Evolutionary conservation across 345 rosid genomes (phyloP).

Genomic region (Gossypium rotundifolium): DNA sequence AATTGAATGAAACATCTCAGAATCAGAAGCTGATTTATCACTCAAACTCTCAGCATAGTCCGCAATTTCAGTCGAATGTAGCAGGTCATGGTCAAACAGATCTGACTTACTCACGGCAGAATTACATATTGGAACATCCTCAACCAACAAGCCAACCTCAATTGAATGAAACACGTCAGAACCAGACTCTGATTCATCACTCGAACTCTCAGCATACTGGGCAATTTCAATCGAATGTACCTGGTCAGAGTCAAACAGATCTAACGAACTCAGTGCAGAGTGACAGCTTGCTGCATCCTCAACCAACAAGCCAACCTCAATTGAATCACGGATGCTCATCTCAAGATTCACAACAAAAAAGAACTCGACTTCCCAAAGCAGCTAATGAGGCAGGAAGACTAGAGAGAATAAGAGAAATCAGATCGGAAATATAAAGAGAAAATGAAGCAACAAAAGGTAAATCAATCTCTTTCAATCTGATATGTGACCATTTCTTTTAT

Average conservation of each 20-base stretch:
- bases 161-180: not conserved
- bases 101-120: not conserved
- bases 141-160: not conserved
- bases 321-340: not conserved
- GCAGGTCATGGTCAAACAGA: not conserved
- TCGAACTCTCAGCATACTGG: not conserved
- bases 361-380: not conserved
- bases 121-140: no score
- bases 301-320: not conserved
- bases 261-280: not conserved
- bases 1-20: not conserved
- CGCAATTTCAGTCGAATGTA: not conserved
- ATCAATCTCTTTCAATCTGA: not conserved
- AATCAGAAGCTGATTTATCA: not conserved
- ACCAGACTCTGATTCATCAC: not conserved
- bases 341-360: not conserved
- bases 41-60: not conserved
- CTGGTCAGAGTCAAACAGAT: not conserved
- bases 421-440: no score
- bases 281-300: not conserved
- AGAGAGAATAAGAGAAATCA: no score
- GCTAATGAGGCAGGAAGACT: not conserved
- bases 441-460: not conserved
- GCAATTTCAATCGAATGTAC: not conserved
- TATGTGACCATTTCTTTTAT: no score